Evolutionary conservation across 192 early-diverging fungal species (phyloP), one percentile per base, ranked within the genome.

Genomic region (Mortierella alpina): DNA sequence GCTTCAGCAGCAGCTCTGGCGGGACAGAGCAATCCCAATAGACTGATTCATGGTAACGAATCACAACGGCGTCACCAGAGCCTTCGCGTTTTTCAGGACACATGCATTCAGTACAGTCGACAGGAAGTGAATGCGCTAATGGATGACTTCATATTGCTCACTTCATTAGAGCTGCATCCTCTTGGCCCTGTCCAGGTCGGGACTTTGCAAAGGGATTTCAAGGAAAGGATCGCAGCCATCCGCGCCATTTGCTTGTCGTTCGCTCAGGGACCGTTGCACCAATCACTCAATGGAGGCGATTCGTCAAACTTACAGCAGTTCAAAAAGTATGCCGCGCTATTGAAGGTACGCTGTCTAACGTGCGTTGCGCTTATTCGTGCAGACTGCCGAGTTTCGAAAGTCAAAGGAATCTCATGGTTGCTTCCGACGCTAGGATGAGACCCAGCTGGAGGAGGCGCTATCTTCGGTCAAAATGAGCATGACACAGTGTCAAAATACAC

Each of bases 171-270:
- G 42, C 61, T 80, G 22, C 77, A 80, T 68, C 77, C 77, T 8
- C 65, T 80, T 9, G 77, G 77, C n/a, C 77, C 77, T 49, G 69
- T 80, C 15, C 69, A 72, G 39, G 65, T 80, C n/a, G 58, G 65
- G 5, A 59, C 49, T 12, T 53, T 80, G 17, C 77, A 80, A 45
- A 18, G 48, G 47, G 70, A 80, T 39, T 80, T 58, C 70, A 80
- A 80, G 66, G 77, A 80, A 58, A 80, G 68, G 70, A 80, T 80
- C 49, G 77, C 77, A 0, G 77, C 77, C 2, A 72, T 80, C 47
- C 77, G 77, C 10, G 59, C 77, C 51, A 80, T 80, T 53, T 80
- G 77, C 41, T 54, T 72, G 11, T 80, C 77, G 11, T 80, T 80
- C 49, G 77, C 77, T 47, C 77, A 80, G 52, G 77, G 77, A 18